Conservation (phyloP, 2,329 filamentous ascomycete species). For the Aschersonia sp. region DNA sequence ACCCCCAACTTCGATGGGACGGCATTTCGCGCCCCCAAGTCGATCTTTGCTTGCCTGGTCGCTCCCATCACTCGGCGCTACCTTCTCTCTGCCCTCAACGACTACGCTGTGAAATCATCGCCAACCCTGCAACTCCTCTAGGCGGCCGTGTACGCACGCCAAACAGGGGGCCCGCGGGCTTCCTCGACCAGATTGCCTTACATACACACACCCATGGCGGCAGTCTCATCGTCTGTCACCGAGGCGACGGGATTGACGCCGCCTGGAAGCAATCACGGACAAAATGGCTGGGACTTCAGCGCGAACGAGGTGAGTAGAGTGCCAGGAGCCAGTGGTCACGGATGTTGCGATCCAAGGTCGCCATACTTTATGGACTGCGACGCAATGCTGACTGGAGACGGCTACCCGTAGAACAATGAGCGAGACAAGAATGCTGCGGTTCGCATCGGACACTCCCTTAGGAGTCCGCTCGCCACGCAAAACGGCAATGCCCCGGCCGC, state of each 20-base stretch:
- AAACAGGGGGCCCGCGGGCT: slow-evolving; percentile 8
- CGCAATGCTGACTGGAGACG: not conserved
- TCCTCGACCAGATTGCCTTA: slow-evolving; percentile 7
- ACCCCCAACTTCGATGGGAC: not conserved
- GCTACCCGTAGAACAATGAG: slow-evolving; percentile 3
- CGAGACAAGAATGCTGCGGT: slow-evolving; percentile 4
- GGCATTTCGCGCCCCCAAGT: not conserved
- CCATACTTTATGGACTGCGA: slow-evolving; percentile 1
- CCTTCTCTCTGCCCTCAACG: no score
- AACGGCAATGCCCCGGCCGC: slow-evolving; percentile 13
- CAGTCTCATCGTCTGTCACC: slow-evolving; percentile 35
- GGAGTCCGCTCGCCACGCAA: slow-evolving; percentile 7
- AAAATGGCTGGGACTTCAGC: slow-evolving; percentile 27
- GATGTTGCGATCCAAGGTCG: not conserved
- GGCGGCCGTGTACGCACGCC: not conserved
- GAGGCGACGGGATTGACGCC: slow-evolving; percentile 32
- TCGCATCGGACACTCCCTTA: slow-evolving; percentile 6
- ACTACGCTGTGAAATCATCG: no score
- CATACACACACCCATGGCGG: slow-evolving; percentile 27
- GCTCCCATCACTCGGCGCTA: no score
- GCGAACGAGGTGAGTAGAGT: slow-evolving; percentile 9
- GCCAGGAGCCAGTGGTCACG: slow-evolving; percentile 20
- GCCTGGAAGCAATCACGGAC: slow-evolving; percentile 33
- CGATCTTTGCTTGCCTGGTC: no score
- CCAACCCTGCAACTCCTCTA: not conserved